Conservation (phyloP, 2,329 filamentous ascomycete species). For the Ceratocystis colombiana region DNA sequence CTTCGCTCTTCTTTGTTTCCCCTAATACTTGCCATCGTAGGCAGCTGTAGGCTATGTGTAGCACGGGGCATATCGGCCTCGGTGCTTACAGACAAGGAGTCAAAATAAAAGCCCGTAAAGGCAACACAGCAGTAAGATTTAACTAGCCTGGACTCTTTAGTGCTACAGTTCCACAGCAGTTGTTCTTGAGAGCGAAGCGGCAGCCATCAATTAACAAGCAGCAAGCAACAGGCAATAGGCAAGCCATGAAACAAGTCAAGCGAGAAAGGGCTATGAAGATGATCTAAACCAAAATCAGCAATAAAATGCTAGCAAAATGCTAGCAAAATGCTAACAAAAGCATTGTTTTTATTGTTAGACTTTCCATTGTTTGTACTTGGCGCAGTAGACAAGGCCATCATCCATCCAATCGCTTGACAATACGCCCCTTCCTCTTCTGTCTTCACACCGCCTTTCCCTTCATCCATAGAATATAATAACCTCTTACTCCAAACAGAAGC, state of each 20-base stretch:
- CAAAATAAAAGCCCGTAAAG: not conserved
- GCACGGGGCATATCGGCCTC: not conserved
- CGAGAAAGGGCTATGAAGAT: not conserved
- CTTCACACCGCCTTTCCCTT: slow-evolving; percentile 8
- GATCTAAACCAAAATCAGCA: not conserved
- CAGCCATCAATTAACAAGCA: not conserved
- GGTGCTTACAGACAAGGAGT: not conserved
- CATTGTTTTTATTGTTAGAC: not conserved
- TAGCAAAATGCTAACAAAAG: not conserved
- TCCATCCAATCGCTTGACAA: not conserved
- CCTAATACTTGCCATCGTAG: not conserved
- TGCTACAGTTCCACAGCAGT: too few relatives aligned
- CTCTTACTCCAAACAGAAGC: not conserved
- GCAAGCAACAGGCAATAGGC: not conserved
- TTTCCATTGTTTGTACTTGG: too few relatives aligned
- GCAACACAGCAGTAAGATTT: not conserved
- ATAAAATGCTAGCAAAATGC: too few relatives aligned
- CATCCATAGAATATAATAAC: too few relatives aligned
- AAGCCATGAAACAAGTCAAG: slow-evolving; percentile 6
- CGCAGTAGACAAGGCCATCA: not conserved
- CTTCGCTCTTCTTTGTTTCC: too few relatives aligned
- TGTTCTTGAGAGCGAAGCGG: too few relatives aligned
- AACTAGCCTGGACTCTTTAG: not conserved
- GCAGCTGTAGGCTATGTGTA: not conserved
- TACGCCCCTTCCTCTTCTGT: not conserved